Base-by-base conservation (phyloP, 306 rosid species). In the Vigna unguiculata region DNA sequence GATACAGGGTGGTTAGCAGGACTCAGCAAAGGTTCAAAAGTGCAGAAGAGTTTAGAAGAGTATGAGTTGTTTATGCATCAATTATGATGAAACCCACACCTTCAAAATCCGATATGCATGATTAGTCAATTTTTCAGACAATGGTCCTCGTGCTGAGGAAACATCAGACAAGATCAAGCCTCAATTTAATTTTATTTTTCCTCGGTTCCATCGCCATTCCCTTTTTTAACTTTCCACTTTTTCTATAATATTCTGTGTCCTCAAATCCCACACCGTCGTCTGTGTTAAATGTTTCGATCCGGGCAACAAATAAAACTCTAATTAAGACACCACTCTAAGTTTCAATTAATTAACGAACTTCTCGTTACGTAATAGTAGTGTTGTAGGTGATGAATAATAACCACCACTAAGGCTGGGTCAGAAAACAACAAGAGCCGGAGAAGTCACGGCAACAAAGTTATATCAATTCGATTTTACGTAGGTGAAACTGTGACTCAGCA, bases 121-220 rank as follows among this genome's bases (percentile, higher is more conserved):
- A 86, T 81, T 76, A 72, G 85, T 84, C 87, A 74, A 81, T 83
- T 80, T 80, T 79, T 43, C 63, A 65, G 87, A 77, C 80, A 54
- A 66, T 75, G 77, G 82, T 73, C 90, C 80, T 83, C 6, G 24
- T 90, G 95, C 79, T 78, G 75, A 80, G 91, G 89, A 83, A 87
- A 90, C 93, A 85, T 76, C 40, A 79, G 95, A 85, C 91, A 86
- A 57, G 66, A 81, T 61, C 69, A 70, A 78, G 52, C 62, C 79
- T 46, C 85, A 70, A 65, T 15, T 69, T 79, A 36, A 28, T 46
- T 81, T 82, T 47, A 75, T 74, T 77, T 83, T 75, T 67, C 19
- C 36, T 76, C 45, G 83, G 85, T 80, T 75, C 78, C 85, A 81
- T 85, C 20, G 58, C 19, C 67, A 77, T 52, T 6, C 63, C 68